phyloP scores from a whole-genome alignment of 148 eudicot genomes.

The Cornus florida region DNA sequence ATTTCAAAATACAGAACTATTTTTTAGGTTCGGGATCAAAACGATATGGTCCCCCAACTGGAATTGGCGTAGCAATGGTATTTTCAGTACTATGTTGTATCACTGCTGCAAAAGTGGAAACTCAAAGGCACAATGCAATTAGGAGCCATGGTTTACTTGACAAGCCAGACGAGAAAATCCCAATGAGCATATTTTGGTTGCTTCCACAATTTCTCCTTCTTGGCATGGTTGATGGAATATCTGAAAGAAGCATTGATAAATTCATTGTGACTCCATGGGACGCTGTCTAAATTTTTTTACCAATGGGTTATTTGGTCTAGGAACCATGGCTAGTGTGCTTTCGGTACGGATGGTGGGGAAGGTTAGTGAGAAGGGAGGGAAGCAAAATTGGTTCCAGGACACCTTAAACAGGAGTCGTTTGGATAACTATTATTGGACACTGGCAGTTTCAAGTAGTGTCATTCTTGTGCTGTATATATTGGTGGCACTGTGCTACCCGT shows the following conservation, averaged over 20 bases:
- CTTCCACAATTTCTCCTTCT: constrained; percentile 42
- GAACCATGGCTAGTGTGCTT: constrained; percentile 38
- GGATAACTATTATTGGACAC: constrained; percentile 50
- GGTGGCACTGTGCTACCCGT: constrained; percentile 24
- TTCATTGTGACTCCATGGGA: constrained; percentile 21
- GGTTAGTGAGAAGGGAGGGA: constrained; percentile 32
- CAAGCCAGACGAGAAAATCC: constrained; percentile 37
- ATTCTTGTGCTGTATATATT: constrained; percentile 31
- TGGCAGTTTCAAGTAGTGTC: constrained; percentile 31
- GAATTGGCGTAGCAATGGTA: constrained; percentile 31
- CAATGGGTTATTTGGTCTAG: constrained; percentile 29
- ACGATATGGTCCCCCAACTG: constrained; percentile 22
- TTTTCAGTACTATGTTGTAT: constrained; percentile 41
- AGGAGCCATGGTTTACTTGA: constrained; percentile 28
- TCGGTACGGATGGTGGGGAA: constrained; percentile 33
- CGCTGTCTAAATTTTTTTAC: constrained; percentile 17
- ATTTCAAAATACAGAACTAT: not conserved
- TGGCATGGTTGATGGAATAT: constrained; percentile 30
- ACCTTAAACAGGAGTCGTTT: constrained; percentile 44
- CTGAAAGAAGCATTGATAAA: constrained; percentile 4
- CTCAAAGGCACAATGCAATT: constrained; percentile 30
- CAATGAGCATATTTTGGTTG: constrained; percentile 49
- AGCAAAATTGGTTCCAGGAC: constrained; percentile 45
- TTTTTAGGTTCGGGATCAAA: not conserved
- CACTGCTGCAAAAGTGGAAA: constrained; percentile 49